Evolutionary conservation across 345 rosid species (phyloP), one percentile per base, ranked within the genome.

Genomic region (Dipteronia sinensis): DNA sequence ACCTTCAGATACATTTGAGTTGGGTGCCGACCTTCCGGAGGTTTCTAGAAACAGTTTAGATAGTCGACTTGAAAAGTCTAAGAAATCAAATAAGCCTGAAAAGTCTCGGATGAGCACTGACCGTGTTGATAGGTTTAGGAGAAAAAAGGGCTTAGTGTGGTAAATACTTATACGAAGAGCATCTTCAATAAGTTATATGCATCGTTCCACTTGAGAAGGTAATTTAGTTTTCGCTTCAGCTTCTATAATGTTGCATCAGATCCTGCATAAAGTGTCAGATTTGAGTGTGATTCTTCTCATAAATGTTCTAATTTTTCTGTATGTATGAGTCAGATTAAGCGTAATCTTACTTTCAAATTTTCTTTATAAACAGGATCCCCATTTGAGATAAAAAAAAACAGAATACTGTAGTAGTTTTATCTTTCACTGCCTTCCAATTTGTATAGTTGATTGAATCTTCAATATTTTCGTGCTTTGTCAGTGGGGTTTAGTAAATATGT

Each of bases 101-200:
- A 94, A 92, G 86, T 96, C 99, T 10, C 88, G 98, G 72, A 92
- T 96, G 98, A 93, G 97, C 86, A 80, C 93, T 47, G 99, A 95
- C 87, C 93, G 89, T 53, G 86, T 93, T 71, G 96, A 91, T 84
- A 88, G 94, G 83, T 88, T 82, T 86, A 85, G 91, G 80, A 83
- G 91, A 78, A 93, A 90, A 79, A 89, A 84, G 80, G 90, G 94
- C 71, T 74, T 89, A 82, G 90, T 83, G 31, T 92, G 98, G 98
- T 95, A 92, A 95, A 51, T 76, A 82, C 73, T 79, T 77, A n/a
- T 62, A 76, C 76, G 15, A 73, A 19, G 79, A 80, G 75, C 84
- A 65, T 74, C 77, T 46, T 56, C 34, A 87, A 85, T 83, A 81
- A 76, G 70, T 51, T 27, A 70, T 75, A 55, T 51, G 70, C 72